phyloP scores from a whole-genome alignment of 1,284 basidiomycete genomes.

The Marasmius tenuissimus region DNA sequence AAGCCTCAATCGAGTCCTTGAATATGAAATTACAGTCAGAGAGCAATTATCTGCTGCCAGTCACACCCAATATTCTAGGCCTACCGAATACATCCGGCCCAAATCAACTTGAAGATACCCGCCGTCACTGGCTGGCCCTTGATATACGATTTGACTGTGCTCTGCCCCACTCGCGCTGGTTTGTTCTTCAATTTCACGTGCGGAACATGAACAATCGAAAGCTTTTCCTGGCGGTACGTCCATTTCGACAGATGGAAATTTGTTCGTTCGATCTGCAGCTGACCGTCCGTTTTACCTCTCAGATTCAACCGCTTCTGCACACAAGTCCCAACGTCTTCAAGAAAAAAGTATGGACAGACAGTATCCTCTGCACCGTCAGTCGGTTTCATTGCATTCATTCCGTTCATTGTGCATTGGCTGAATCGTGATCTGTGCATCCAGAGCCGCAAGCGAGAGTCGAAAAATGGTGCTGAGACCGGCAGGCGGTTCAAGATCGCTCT shows the following conservation, averaged over 20 bases:
- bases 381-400: not conserved
- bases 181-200: not conserved
- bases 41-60: not conserved
- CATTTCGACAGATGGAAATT: not conserved
- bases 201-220: not conserved
- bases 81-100: not conserved
- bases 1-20: not conserved
- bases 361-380: not conserved
- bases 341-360: not conserved
- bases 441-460: not conserved
- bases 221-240: not conserved
- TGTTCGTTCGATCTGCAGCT: not conserved
- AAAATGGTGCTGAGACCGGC: not conserved
- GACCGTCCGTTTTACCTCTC: too few species aligned
- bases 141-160: not conserved
- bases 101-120: not conserved
- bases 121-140: too few species aligned
- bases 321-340: not conserved
- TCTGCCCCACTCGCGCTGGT: not conserved
- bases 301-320: not conserved
- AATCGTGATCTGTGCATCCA: not conserved
- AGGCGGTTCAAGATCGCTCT: not conserved
- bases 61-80: not conserved
- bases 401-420: not conserved
- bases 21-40: not conserved